Percentiles rank a stretch among this genome's conserved stretches.
These are phyloP conservation scores for Xanthoceras sorbifolium DNA, from an alignment of 345 rosid genomes.

Conservation along the genomic window DNA sequence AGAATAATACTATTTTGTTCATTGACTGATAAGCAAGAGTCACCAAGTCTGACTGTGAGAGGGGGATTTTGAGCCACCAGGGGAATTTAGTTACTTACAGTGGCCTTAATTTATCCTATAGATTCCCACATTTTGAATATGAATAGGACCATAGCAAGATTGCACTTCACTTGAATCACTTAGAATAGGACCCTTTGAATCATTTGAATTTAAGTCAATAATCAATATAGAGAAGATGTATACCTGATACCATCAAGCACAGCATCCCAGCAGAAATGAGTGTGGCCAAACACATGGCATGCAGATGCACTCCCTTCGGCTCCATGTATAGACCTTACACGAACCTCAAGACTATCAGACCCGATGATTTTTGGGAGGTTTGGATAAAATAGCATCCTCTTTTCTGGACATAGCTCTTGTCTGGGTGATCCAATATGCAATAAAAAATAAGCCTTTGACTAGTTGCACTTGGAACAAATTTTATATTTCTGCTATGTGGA, in stretches of 20 bases:
- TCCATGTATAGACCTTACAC: constrained; percentile 56
- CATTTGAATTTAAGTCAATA: too few relatives aligned
- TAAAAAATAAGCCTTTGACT: background rate
- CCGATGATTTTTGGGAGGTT: constrained; percentile 70
- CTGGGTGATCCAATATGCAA: constrained; percentile 28
- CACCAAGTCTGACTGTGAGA: too few relatives aligned
- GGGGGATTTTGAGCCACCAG: too few relatives aligned
- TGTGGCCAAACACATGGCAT: constrained; percentile 73
- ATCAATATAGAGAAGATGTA: background rate
- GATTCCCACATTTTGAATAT: too few relatives aligned
- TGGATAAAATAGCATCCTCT: constrained; percentile 69
- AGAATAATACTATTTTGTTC: too few relatives aligned
- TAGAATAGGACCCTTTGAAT: too few relatives aligned
- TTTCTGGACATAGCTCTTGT: constrained; percentile 78
- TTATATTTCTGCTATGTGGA: background rate
- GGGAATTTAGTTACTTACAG: too few relatives aligned
- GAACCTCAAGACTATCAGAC: constrained; percentile 63
- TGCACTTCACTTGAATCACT: too few relatives aligned
- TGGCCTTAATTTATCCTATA: too few relatives aligned
- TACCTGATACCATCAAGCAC: constrained; percentile 65
- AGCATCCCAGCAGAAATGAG: constrained; percentile 80
- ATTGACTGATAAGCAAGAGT: too few relatives aligned
- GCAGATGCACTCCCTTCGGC: constrained; percentile 32
- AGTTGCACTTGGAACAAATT: background rate
- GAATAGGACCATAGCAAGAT: too few relatives aligned